Percentiles rank a stretch among this genome's conserved stretches.
phyloP scores from a whole-genome alignment of 2,329 filamentous ascomycete species.

The Xylaria arbuscula region DNA sequence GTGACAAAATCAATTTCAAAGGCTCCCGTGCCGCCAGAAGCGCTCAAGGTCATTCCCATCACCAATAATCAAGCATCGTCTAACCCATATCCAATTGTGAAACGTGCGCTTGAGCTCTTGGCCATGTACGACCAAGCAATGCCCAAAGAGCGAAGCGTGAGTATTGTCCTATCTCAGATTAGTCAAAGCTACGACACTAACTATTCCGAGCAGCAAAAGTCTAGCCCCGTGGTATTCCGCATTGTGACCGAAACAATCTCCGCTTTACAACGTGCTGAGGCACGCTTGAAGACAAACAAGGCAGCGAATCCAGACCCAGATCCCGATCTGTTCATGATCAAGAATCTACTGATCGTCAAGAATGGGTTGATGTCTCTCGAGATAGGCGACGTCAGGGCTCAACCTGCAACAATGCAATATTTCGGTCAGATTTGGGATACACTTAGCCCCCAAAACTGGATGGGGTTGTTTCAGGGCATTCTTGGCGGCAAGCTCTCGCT shows the following conservation, averaged over 20 bases:
- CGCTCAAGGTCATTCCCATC: conserved; percentile 63
- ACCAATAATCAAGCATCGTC: conserved; percentile 63
- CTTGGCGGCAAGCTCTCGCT: conserved; percentile 64
- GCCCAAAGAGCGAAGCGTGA: conserved; percentile 71
- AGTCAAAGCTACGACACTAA: conserved; percentile 16
- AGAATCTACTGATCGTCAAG: conserved; percentile 93
- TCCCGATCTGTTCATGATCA: conserved; percentile 90
- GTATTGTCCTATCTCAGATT: conserved; percentile 42
- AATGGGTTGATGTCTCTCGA: conserved; percentile 96
- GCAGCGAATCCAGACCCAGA: conserved; percentile 69
- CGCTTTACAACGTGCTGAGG: conserved; percentile 81
- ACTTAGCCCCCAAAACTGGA: conserved; percentile 66
- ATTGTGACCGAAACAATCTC: conserved; percentile 92
- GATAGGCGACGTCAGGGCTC: conserved; percentile 76
- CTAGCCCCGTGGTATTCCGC: conserved; percentile 67
- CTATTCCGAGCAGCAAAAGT: conserved; percentile 57
- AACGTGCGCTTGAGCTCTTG: conserved; percentile 67
- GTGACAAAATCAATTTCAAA: conserved; percentile 65
- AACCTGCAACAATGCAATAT: conserved; percentile 66
- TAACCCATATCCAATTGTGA: conserved; percentile 68
- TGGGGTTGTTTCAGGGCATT: conserved; percentile 68
- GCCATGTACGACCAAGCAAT: conserved; percentile 72
- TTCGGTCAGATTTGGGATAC: conserved; percentile 74
- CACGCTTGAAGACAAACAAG: conserved; percentile 72
- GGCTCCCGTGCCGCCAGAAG: conserved; percentile 58